Percentiles rank a stretch among this genome's conserved stretches.
phyloP scores from a whole-genome alignment of 306 rosid species.

The Quercus bicolor region DNA sequence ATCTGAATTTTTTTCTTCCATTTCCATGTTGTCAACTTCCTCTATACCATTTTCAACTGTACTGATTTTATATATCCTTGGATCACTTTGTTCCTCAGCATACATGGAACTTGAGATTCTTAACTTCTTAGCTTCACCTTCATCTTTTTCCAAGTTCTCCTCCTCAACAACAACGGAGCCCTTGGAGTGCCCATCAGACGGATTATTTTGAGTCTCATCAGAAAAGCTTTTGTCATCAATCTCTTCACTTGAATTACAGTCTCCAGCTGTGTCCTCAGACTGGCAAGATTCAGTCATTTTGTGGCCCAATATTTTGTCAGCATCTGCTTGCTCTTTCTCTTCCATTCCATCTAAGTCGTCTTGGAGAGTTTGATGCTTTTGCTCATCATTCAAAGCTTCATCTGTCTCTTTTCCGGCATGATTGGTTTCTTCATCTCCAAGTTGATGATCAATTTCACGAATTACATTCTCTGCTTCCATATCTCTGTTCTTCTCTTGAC shows the following conservation, averaged over 20 bases:
- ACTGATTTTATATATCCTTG: too few relatives aligned
- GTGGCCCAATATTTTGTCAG: neutral
- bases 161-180: too few relatives aligned
- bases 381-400: conserved; percentile 13
- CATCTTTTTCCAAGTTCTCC: too few relatives aligned
- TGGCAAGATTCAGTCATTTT: neutral
- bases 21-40: too few relatives aligned
- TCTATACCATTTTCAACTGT: too few relatives aligned
- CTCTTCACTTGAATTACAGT: neutral
- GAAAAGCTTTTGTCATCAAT: neutral
- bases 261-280: conserved; percentile 2
- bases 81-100: too few relatives aligned
- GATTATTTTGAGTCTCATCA: neutral
- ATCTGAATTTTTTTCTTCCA: too few relatives aligned
- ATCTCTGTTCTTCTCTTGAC: neutral
- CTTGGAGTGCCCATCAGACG: neutral
- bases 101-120: too few relatives aligned
- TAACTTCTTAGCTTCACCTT: too few relatives aligned
- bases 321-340: conserved; percentile 11
- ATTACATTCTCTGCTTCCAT: conserved; percentile 12
- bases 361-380: conserved; percentile 13
- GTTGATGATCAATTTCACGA: conserved; percentile 10
- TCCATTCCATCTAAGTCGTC: conserved; percentile 16
- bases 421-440: conserved; percentile 14
- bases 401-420: conserved; percentile 5